Evolutionary conservation across 2,329 filamentous ascomycete species (phyloP).

Genomic region (Fusarium chaquense): DNA sequence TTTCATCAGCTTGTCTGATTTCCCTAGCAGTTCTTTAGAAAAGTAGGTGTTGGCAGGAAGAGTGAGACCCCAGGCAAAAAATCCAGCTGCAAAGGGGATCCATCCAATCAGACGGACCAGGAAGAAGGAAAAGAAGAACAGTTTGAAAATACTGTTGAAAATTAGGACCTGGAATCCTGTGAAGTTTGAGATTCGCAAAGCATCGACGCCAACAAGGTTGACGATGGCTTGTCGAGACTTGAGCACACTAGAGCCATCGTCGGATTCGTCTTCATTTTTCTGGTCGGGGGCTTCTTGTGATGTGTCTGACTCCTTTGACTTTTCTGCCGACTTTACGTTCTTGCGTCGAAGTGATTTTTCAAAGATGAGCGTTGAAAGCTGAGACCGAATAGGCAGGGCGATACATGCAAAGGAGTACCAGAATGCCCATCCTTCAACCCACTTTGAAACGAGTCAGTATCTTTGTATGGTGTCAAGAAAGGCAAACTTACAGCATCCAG

Average conservation of each 20-base stretch:
- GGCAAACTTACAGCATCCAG: slow-evolving; percentile 56
- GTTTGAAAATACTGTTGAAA: slow-evolving; percentile 70
- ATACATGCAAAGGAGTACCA: slow-evolving; percentile 75
- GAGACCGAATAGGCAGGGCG: slow-evolving; percentile 74
- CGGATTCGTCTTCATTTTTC: slow-evolving; percentile 64
- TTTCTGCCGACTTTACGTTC: slow-evolving; percentile 75
- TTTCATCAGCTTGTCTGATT: slow-evolving; percentile 80
- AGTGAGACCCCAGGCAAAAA: slow-evolving; percentile 72
- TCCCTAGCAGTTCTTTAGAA: slow-evolving; percentile 71
- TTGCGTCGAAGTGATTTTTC: slow-evolving; percentile 82
- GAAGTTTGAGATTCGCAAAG: slow-evolving; percentile 76
- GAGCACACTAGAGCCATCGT: slow-evolving; percentile 50
- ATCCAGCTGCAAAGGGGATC: slow-evolving; percentile 74
- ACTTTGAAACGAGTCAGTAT: slow-evolving; percentile 50
- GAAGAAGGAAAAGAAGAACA: slow-evolving; percentile 74
- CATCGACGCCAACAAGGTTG: slow-evolving; percentile 83
- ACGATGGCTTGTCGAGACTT: slow-evolving; percentile 76
- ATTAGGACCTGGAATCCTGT: slow-evolving; percentile 75
- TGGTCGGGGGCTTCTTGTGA: slow-evolving; percentile 57
- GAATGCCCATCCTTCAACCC: slow-evolving; percentile 73
- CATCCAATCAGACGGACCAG: slow-evolving; percentile 78
- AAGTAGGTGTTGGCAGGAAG: slow-evolving; percentile 77
- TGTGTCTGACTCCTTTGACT: slow-evolving; percentile 54
- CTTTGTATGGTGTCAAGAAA: not conserved
- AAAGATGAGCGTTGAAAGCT: slow-evolving; percentile 79